Base-by-base conservation (phyloP, 192 early-diverging fungal species). In the Coemansia sp. region DNA sequence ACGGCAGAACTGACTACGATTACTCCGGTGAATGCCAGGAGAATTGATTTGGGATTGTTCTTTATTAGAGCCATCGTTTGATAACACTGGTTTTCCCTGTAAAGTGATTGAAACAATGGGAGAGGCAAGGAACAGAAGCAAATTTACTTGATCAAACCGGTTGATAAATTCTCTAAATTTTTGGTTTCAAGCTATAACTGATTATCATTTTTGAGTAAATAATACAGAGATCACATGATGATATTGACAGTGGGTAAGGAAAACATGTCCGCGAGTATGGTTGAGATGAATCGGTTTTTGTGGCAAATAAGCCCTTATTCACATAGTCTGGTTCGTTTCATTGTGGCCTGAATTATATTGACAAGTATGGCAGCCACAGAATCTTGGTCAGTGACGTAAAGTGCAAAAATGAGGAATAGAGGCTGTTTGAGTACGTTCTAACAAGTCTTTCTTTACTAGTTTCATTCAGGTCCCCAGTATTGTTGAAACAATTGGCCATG, bases 1-100 rank as follows among this genome's bases (percentile, higher is more conserved):
- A 70, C 61, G 5, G 41, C 70, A 30, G 65, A 79, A 3, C 76
- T 70, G 44, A 73, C 56, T 9, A 47, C 70, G 33, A 79, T 73
- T 22, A 79, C 54, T 25, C 62, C 76, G 8, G 57, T 41, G 50
- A 62, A 79, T 28, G 70, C 76, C 40, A 73, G 4, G 23, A 79
- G 58, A 37, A 79, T 79, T 37, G 76, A 79, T 53, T 40, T 57
- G 47, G 76, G 76, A 33, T 69, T 79, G 65, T 73, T 73, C 57
- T 79, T 79, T 47, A 79, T 68, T 6, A 72, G 30, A 19, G 66
- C 75, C 75, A 79, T 79, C 34, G 5, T 10, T 34, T 34, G 38
- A 6, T 5, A 36, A 11, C 15, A 41, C 4, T 41, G 22, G n/a
- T 28, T 30, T 54, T 36, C 13, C 34, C 13, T 36, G 34, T 11